phyloP scores from a whole-genome alignment of 2,329 filamentous ascomycete genomes.

The Conoideocrella luteorostrata region DNA sequence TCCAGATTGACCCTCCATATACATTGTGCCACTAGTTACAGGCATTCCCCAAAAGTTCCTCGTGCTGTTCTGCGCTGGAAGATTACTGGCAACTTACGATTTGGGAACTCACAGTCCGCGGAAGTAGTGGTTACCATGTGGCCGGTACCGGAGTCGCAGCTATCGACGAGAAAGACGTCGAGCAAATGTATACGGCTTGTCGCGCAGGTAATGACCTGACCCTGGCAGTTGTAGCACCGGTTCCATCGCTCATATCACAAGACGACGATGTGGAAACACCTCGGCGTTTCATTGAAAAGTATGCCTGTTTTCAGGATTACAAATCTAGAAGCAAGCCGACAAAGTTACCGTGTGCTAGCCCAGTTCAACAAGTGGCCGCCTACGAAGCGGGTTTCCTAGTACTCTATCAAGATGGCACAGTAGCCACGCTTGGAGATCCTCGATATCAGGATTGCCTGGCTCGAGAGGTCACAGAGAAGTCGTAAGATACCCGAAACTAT shows the following conservation, averaged over 20 bases:
- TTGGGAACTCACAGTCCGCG: constrained; percentile 3
- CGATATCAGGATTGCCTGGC: constrained; percentile 53
- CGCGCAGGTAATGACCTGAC: constrained; percentile 5
- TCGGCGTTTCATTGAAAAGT: constrained; percentile 13
- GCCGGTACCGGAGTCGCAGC: constrained; percentile 6
- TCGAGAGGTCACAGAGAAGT: constrained; percentile 34
- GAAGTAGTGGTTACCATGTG: background rate
- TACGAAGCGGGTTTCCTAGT: constrained; percentile 45
- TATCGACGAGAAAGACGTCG: background rate
- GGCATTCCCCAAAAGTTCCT: background rate
- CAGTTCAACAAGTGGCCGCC: constrained; percentile 35
- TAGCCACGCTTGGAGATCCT: constrained; percentile 51
- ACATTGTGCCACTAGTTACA: too few species aligned
- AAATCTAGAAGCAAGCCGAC: constrained; percentile 4
- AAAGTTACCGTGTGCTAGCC: constrained; percentile 17
- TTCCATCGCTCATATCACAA: background rate
- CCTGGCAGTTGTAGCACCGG: background rate
- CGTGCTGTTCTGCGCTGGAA: background rate
- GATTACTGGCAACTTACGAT: background rate
- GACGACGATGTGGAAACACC: background rate
- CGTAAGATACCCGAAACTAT: constrained; percentile 20
- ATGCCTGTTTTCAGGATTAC: constrained; percentile 17
- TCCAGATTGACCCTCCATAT: too few species aligned
- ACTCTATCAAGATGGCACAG: constrained; percentile 35
- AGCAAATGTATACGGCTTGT: background rate